Base-by-base conservation (phyloP, 192 early-diverging fungal genomes). In the Martensiomyces pterosporus region DNA sequence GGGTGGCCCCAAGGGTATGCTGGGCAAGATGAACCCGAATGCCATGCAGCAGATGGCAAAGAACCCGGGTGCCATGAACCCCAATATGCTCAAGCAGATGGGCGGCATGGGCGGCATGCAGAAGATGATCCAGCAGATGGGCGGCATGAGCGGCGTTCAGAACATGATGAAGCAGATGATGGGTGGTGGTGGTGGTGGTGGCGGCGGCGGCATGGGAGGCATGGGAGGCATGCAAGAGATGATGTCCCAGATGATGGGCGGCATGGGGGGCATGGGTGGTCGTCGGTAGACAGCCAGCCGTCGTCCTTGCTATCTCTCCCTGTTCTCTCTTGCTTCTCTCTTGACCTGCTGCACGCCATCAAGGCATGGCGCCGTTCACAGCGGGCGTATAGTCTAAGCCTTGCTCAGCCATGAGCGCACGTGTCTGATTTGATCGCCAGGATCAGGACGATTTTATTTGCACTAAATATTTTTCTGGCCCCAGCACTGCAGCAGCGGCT, bases 1-100 rank as follows among this genome's bases (percentile, higher is more conserved):
- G 89, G 92, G 92, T 45, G 93, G 92, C 7, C 88, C 80, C 47
- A 89, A 92, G 54, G 88, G 87, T 26, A 68, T 93, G 43, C 52
- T 96, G 50, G 82, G 83, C 59, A 75, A 79, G 39, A 76, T 81
- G 79, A 83, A 81, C 48, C 67, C 77, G 0, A 56, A 47, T 13
- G 69, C 67, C 48, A 69, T 85, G 67, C 71, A 75, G 52, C 64
- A 71, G 55, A 59, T 67, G 62, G 78, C 82, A 16, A 85, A 87
- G 56, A 85, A 84, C 52, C 80, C 80, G 9, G 85, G 81, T 63
- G 73, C 80, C 10, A 61, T 80, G 35, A 76, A 76, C 47, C 77
- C 78, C 15, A 76, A 77, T 39, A 87, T 87, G 78, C 77, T 94
- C 55, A 79, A 88, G 64, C 81, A 90, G 61, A 92, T 93, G 88